phyloP scores from a whole-genome alignment of 257 asterid genomes.

The Eustoma russellianum region DNA sequence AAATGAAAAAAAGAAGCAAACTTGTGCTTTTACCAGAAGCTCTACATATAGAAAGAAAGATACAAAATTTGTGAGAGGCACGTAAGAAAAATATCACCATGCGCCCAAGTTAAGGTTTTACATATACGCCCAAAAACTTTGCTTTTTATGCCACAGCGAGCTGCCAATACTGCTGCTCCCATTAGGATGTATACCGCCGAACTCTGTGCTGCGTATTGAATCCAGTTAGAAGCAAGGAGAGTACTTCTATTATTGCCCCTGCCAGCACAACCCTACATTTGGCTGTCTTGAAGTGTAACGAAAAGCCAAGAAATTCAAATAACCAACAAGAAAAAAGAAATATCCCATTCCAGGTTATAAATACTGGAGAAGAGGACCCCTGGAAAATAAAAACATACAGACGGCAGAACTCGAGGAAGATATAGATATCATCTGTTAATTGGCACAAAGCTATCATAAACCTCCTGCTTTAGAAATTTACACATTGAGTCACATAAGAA shows the following conservation, averaged over 20 bases:
- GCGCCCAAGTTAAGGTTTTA: slow-evolving; percentile 92
- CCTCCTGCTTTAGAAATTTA: no score
- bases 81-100: slow-evolving; percentile 97
- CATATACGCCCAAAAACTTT: slow-evolving; percentile 70
- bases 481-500: no score
- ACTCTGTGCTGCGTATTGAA: slow-evolving; percentile 74
- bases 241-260: slow-evolving; percentile 90
- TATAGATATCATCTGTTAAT: no score
- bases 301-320: not conserved
- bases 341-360: no score
- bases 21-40: not conserved
- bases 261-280: slow-evolving; percentile 95
- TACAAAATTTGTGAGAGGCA: slow-evolving; percentile 95
- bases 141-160: slow-evolving; percentile 97
- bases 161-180: slow-evolving; percentile 98
- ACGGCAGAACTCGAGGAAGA: no score
- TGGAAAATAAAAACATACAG: no score
- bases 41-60: not conserved
- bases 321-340: no score
- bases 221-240: slow-evolving; percentile 88
- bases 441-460: no score
- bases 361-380: no score
- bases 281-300: slow-evolving; percentile 65
- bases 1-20: not conserved
- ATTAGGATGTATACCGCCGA: slow-evolving; percentile 86